Percentiles rank a stretch among this genome's conserved stretches.
phyloP scores from a whole-genome alignment of 2,329 filamentous ascomycete species.

The Pseudogymnoascus sp. region DNA sequence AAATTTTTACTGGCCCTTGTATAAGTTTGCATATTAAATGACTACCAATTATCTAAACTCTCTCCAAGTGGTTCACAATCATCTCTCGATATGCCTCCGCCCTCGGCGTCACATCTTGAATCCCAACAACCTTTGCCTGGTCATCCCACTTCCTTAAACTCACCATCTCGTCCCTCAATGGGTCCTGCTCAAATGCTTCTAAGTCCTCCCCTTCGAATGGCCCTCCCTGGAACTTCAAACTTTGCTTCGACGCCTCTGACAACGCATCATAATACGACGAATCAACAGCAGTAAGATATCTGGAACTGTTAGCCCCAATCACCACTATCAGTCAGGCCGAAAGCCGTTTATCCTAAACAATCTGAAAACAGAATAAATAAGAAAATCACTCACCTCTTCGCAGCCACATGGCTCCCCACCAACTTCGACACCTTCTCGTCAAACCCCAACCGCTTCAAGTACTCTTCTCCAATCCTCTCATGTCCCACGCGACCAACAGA shows the following conservation, averaged over 20 bases:
- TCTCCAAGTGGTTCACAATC: conserved; percentile 24
- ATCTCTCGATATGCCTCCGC: conserved; percentile 24
- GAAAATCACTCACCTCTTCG: conserved; percentile 24
- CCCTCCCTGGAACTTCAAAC: conserved; percentile 33
- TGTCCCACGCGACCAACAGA: conserved; percentile 34
- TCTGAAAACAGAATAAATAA: background rate
- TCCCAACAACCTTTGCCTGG: conserved; percentile 29
- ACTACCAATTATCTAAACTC: background rate
- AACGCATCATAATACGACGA: conserved; percentile 29
- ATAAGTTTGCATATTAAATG: background rate
- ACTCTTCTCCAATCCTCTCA: conserved; percentile 33
- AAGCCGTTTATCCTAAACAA: too few relatives aligned
- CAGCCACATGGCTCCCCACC: conserved; percentile 34
- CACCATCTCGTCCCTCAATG: conserved; percentile 31
- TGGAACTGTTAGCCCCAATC: conserved; percentile 2
- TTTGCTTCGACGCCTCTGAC: conserved; percentile 32
- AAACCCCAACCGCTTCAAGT: conserved; percentile 30
- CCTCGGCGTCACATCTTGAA: conserved; percentile 22
- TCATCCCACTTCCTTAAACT: conserved; percentile 33
- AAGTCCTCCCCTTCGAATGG: conserved; percentile 29
- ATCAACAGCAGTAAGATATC: conserved; percentile 33
- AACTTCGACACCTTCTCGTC: conserved; percentile 31
- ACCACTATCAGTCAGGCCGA: background rate
- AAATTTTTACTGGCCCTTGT: too few relatives aligned
- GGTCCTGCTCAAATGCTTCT: conserved; percentile 27